These are phyloP conservation scores for Suillus spraguei DNA, from an alignment of 768 basidiomycete species.

Conservation along the genomic window DNA sequence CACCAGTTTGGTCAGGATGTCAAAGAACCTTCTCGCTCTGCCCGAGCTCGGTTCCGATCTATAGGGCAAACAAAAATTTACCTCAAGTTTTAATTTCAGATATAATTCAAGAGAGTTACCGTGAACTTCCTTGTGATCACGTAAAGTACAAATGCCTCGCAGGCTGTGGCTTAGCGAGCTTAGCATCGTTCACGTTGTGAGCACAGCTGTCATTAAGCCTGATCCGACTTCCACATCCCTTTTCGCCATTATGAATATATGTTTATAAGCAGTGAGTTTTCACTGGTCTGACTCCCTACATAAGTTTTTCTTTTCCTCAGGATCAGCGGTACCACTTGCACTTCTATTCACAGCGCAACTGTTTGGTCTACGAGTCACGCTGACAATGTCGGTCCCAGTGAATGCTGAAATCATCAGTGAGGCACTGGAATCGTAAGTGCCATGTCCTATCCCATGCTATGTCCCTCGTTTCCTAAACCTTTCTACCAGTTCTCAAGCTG, in stretches of 20 bases:
- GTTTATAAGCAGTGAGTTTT: neutral
- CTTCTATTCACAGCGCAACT: neutral
- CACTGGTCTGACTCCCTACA: neutral
- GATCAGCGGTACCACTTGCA: neutral
- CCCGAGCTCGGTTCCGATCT: neutral
- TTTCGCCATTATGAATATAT: neutral
- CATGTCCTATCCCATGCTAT: too few relatives aligned
- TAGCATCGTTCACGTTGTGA: neutral
- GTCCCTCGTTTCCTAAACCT: neutral
- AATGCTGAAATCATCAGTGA: slow-evolving; percentile 2
- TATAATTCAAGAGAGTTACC: neutral
- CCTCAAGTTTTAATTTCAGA: too few relatives aligned
- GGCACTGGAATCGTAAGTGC: neutral
- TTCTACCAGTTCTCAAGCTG: neutral
- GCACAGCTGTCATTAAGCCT: neutral
- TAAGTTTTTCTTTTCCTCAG: neutral
- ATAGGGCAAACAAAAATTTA: neutral
- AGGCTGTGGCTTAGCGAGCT: neutral
- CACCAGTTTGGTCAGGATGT: neutral
- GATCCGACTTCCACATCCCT: neutral
- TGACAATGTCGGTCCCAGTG: neutral
- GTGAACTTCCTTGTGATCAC: neutral
- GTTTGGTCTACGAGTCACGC: neutral
- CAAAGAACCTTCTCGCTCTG: too few relatives aligned
- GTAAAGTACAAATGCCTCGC: neutral